Percentiles rank a stretch among this genome's conserved stretches.
Evolutionary conservation across 257 asterid genomes (phyloP).

Genomic region (Oldenlandia corymbosa): DNA sequence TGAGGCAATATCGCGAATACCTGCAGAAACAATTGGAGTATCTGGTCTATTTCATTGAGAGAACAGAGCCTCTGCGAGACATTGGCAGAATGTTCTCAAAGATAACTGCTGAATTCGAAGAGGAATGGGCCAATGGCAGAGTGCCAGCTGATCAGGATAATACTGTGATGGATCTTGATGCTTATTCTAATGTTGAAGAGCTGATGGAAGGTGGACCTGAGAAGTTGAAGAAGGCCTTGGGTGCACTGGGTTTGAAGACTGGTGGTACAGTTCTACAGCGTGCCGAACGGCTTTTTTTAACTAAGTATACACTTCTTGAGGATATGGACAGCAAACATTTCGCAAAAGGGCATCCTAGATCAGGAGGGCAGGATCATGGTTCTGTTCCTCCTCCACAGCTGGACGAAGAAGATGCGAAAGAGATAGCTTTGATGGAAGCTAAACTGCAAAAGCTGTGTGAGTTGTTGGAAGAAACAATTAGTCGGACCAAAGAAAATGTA

Average conservation of each 20-base stretch:
- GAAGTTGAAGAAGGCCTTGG: constrained; percentile 90
- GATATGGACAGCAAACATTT: constrained; percentile 80
- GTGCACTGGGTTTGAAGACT: constrained; percentile 81
- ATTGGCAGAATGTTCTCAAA: constrained; percentile 79
- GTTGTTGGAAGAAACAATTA: constrained; percentile 74
- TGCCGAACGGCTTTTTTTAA: constrained; percentile 87
- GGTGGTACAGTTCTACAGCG: constrained; percentile 94
- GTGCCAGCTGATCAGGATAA: constrained; percentile 43
- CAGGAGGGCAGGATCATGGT: constrained; percentile 58
- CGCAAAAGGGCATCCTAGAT: constrained; percentile 52
- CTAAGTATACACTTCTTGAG: constrained; percentile 81
- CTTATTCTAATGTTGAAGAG: constrained; percentile 67
- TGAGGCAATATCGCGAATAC: constrained; percentile 77
- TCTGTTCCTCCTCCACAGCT: constrained; percentile 29
- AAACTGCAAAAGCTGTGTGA: constrained; percentile 75
- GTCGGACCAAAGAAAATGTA: constrained; percentile 81
- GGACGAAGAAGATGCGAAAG: constrained; percentile 66
- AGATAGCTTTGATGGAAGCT: constrained; percentile 78
- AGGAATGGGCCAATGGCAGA: constrained; percentile 62
- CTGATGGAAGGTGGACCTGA: constrained; percentile 80
- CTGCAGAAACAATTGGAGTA: constrained; percentile 72
- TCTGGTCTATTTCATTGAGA: constrained; percentile 66
- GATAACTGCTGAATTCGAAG: constrained; percentile 78
- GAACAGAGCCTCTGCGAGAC: constrained; percentile 88
- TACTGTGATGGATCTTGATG: constrained; percentile 76